Evolutionary conservation across 257 asterid genomes (phyloP).

Genomic region (Solanum virginianum): DNA sequence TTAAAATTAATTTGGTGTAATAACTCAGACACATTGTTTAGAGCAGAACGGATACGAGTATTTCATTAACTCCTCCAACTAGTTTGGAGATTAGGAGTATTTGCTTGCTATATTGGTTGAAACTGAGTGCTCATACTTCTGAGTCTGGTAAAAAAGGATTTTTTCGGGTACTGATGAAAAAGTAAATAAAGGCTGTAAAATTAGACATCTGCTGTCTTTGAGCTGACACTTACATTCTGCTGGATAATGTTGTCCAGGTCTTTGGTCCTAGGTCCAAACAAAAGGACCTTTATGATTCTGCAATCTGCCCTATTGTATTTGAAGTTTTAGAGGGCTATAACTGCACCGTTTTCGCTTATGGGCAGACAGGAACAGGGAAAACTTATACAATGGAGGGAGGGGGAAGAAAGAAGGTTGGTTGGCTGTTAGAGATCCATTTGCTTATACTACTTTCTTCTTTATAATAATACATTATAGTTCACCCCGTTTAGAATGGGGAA

Average conservation of each 20-base stretch:
- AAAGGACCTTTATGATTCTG: slow-evolving; percentile 79
- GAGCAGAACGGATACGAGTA: neutral
- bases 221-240: neutral
- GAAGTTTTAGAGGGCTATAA: slow-evolving; percentile 97
- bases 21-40: neutral
- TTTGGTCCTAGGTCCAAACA: slow-evolving; percentile 91
- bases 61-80: neutral
- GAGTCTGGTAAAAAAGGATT: neutral
- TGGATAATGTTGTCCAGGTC: slow-evolving; percentile 35
- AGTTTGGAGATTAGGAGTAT: neutral
- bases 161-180: neutral
- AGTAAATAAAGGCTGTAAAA: neutral
- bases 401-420: slow-evolving; percentile 72
- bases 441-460: neutral
- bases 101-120: neutral
- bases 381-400: slow-evolving; percentile 99
- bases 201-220: neutral
- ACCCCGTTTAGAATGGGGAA: slow-evolving; percentile 72
- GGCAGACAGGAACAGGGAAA: slow-evolving; percentile 98
- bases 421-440: neutral
- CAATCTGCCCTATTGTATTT: slow-evolving; percentile 78
- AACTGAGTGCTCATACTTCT: neutral
- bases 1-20: neutral
- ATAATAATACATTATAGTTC: slow-evolving; percentile 6
- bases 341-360: slow-evolving; percentile 98